These are phyloP conservation scores for Chytriomyces sp. DNA, from an alignment of 192 early-diverging fungal species.

Conservation along the genomic window DNA sequence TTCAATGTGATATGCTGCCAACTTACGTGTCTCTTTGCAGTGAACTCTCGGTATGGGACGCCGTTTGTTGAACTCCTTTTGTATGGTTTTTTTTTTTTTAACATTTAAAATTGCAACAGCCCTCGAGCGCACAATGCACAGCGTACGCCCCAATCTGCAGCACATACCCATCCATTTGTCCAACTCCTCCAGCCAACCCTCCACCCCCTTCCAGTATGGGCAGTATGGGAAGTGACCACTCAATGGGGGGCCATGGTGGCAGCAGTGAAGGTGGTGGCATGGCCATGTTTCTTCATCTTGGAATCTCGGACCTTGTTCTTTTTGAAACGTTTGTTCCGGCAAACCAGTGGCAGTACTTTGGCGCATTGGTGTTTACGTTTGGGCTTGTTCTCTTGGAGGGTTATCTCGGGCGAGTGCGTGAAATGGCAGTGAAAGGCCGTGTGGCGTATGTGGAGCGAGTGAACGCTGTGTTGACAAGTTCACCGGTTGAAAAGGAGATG, in stretches of 20 bases:
- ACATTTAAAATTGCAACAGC: neutral
- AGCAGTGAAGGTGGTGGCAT: conserved; percentile 40
- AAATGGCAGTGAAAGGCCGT: neutral
- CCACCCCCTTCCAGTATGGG: neutral
- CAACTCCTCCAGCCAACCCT: neutral
- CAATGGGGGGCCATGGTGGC: neutral
- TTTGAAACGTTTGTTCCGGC: conserved; percentile 68
- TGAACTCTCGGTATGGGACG: neutral
- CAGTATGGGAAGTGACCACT: neutral
- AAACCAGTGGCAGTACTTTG: conserved; percentile 54
- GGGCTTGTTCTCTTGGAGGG: conserved; percentile 58
- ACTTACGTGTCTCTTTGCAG: neutral
- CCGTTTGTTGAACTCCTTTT: neutral
- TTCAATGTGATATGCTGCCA: neutral
- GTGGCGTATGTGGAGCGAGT: neutral
- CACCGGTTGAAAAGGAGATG: neutral
- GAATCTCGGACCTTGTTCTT: conserved; percentile 63
- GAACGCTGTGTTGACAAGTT: neutral
- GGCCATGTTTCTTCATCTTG: conserved; percentile 72
- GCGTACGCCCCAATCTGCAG: neutral
- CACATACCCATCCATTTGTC: neutral
- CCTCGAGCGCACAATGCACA: neutral
- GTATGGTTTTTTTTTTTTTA: neutral
- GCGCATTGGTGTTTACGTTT: conserved; percentile 60
- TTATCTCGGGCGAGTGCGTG: conserved; percentile 36